These are phyloP conservation scores for Ustilago bromivora DNA, from an alignment of 1,284 basidiomycete species.

Conservation along the genomic window DNA sequence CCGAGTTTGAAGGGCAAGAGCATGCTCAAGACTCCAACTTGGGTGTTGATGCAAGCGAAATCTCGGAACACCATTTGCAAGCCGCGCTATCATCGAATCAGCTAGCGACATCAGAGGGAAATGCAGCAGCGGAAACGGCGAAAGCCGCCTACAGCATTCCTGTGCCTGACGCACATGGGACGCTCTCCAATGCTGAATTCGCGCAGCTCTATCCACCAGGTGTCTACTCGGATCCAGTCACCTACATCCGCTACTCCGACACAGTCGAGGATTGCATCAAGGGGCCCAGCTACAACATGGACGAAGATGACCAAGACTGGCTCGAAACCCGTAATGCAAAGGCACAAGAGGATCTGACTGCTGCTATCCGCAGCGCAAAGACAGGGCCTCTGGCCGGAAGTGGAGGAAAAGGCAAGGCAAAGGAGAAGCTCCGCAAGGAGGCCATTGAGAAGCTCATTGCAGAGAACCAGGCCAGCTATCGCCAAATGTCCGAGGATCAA, in stretches of 20 bases:
- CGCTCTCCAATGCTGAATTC: conserved; percentile 57
- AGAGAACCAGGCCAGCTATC: conserved; percentile 73
- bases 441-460: conserved; percentile 72
- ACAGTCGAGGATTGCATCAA: conserved; percentile 83
- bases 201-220: conserved; percentile 61
- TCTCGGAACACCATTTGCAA: conserved; percentile 68
- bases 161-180: conserved; percentile 64
- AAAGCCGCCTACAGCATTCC: conserved; percentile 67
- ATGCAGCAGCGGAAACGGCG: conserved; percentile 24
- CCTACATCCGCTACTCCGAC: conserved; percentile 86
- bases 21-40: conserved; percentile 62
- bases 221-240: conserved; percentile 70
- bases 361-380: conserved; percentile 80
- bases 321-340: conserved; percentile 90
- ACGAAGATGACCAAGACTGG: conserved; percentile 96
- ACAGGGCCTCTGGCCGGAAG: conserved; percentile 35
- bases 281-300: conserved; percentile 88
- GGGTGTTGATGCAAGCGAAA: conserved; percentile 64
- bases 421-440: conserved; percentile 71
- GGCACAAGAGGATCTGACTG: conserved; percentile 85
- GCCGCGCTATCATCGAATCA: conserved; percentile 68
- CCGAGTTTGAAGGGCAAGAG: conserved; percentile 64
- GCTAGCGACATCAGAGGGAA: conserved; percentile 56
- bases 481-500: conserved; percentile 79
- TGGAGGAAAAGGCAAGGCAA: conserved; percentile 64